Percentiles rank a stretch among this genome's conserved stretches.
Conservation (phyloP, 805 yeast species). For the Aciculoconidium aculeatum region DNA sequence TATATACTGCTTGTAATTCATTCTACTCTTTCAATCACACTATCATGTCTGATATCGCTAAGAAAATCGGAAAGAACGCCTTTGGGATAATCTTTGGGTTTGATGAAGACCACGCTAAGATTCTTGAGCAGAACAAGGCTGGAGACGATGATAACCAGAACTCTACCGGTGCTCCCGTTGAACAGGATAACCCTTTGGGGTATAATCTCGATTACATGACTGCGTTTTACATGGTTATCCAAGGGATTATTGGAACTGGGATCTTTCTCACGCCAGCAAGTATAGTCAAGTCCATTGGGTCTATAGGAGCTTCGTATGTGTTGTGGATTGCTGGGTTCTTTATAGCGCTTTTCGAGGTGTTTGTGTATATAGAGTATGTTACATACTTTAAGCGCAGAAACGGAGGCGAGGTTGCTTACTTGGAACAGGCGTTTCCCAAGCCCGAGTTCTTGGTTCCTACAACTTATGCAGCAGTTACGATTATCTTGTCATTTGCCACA, state of each 20-base stretch:
- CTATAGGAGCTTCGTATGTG: constrained; percentile 38
- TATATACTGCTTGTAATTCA: not conserved
- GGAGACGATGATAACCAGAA: constrained; percentile 12
- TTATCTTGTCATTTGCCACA: constrained; percentile 30
- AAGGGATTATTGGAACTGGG: constrained; percentile 73
- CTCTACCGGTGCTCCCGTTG: constrained; percentile 36
- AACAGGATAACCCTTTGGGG: constrained; percentile 31
- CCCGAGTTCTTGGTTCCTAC: constrained; percentile 32
- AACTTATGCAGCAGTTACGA: constrained; percentile 32
- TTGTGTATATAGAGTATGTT: constrained; percentile 37
- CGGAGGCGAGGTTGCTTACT: constrained; percentile 34
- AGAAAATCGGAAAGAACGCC: constrained; percentile 1
- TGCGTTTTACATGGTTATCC: constrained; percentile 60
- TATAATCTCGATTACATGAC: constrained; percentile 30
- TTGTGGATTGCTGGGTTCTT: constrained; percentile 39
- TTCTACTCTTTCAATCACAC: not conserved
- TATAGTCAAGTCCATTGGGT: constrained; percentile 42
- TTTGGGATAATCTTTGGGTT: constrained; percentile 6
- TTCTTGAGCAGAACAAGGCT: constrained; percentile 4
- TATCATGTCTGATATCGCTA: not conserved
- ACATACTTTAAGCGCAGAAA: constrained; percentile 31
- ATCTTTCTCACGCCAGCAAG: constrained; percentile 67
- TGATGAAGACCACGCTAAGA: constrained; percentile 5
- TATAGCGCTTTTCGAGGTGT: constrained; percentile 31
- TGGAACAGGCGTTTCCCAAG: constrained; percentile 33